Evolutionary conservation across 768 basidiomycete species (phyloP), one percentile per base, ranked within the genome.

Genomic region (Termitomyces sp.): DNA sequence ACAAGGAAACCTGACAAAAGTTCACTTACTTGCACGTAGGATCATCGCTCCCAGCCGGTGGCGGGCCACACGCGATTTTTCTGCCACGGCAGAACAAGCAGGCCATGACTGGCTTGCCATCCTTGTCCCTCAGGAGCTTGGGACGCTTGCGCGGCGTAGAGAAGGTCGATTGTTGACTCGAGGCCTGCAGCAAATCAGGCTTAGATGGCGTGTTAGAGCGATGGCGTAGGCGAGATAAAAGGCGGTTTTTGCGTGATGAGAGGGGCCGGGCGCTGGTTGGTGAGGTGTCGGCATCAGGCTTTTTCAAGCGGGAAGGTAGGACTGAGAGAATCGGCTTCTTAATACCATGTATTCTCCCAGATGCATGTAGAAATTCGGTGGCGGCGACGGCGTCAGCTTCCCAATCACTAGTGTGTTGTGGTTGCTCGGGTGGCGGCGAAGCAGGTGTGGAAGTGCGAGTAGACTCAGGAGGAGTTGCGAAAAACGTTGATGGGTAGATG

Each of bases 1-100:
- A 31, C n/a, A 35, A 58, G 40, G 35, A 43, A 3, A 47, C 37
- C 33, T 35, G 5, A 26, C 17, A 53, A 52, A 19, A n/a, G 31
- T 47, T 26, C 10, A 75, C 79, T 73, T 60, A 81, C 80, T 79
- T 78, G 79, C 79, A 81, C 0, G 76, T 73, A 35, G 67, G 70
- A 52, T 75, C 74, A 44, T 69, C 69, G 50, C 70, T 73, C 3
- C 68, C 72, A 0, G 68, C 63, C 5, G 67, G 60, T 2, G 77
- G 75, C 4, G 77, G 71, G 0, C 80, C 78, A 38, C 80, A 81
- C 10, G 79, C 80, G 43, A 81, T 81, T 67, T 82, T 81, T 12
- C 80, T 68, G 4, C 76, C 75, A 12, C 79, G 70, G 44, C 79
- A 80, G 62, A 81, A 80, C 3, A 78, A 64, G 55, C 79, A 81